Conservation (phyloP, 805 yeast genomes). For the Cyberlindnera suaveolens region DNA sequence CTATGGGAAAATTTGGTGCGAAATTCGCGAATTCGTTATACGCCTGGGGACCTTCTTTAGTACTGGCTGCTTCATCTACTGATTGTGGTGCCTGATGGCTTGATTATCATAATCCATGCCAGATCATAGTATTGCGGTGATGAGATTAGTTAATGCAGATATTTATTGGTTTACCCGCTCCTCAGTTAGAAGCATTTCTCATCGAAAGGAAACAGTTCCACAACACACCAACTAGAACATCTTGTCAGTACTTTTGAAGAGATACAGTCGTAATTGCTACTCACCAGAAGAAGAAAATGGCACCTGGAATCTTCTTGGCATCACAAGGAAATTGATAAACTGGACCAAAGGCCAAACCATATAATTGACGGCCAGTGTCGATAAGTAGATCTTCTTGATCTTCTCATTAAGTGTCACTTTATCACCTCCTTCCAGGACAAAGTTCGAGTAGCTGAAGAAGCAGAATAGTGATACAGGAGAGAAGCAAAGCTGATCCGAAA, state of each 20-base stretch:
- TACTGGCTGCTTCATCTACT: too few relatives aligned
- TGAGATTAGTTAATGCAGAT: neutral
- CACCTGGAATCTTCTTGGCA: conserved; percentile 74
- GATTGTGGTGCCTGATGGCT: too few relatives aligned
- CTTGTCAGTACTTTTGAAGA: neutral
- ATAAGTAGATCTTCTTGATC: conserved; percentile 57
- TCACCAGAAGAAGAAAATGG: conserved; percentile 79
- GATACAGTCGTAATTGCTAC: conserved; percentile 22
- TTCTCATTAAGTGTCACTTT: conserved; percentile 57
- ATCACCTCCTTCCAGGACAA: conserved; percentile 71
- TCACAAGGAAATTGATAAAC: conserved; percentile 61
- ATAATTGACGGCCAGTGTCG: conserved; percentile 62
- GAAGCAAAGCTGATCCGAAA: conserved; percentile 84
- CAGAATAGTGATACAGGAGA: conserved; percentile 80
- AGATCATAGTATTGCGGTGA: neutral
- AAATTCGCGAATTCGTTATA: neutral
- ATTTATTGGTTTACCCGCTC: too few relatives aligned
- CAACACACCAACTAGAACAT: conserved; percentile 55
- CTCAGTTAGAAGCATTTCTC: conserved; percentile 49
- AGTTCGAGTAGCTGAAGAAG: conserved; percentile 80
- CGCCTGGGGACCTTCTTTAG: too few relatives aligned
- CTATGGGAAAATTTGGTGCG: neutral
- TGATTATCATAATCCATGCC: neutral
- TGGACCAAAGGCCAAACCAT: conserved; percentile 83
- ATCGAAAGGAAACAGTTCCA: conserved; percentile 93